A percentile compares a stretch with the other conserved stretches of the same genome.
phyloP scores from a whole-genome alignment of 164 flowering plant genomes.

The Kingdonia uniflora region DNA sequence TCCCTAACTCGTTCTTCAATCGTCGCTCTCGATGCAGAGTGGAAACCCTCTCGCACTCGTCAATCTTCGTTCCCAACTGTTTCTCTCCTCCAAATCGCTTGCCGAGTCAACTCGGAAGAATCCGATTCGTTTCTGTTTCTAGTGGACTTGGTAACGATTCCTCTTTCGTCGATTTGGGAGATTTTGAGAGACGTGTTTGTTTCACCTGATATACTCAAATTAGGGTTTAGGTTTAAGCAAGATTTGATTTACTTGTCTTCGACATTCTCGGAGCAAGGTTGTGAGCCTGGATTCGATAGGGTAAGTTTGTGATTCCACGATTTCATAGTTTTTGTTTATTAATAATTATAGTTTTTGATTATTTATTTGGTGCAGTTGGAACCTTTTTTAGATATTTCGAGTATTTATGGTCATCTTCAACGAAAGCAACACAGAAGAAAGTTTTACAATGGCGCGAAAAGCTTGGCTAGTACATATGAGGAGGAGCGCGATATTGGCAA shows the following conservation, averaged over 20 bases:
- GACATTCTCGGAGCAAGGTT: conserved; percentile 53
- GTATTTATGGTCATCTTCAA: conserved; percentile 37
- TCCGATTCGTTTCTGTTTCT: conserved; percentile 37
- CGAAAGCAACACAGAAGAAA: conserved; percentile 35
- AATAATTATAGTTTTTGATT: background rate
- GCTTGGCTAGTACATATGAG: too few species aligned
- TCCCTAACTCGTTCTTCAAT: conserved; percentile 45
- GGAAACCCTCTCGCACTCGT: conserved; percentile 27
- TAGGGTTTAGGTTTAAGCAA: conserved; percentile 85
- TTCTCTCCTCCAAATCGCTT: conserved; percentile 80
- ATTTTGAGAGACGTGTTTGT: conserved; percentile 44
- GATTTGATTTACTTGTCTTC: conserved; percentile 72
- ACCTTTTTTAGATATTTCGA: conserved; percentile 71
- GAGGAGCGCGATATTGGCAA: too few species aligned
- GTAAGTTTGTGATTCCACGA: too few species aligned
- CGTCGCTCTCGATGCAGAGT: conserved; percentile 43
- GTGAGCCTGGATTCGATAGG: conserved; percentile 58
- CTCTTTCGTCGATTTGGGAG: conserved; percentile 42
- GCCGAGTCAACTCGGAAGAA: conserved; percentile 25
- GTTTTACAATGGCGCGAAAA: too few species aligned
- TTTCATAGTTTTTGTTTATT: background rate
- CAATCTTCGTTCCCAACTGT: conserved; percentile 69
- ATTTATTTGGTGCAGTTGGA: conserved; percentile 41
- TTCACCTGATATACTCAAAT: conserved; percentile 54
- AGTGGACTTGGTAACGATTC: conserved; percentile 45